These are phyloP conservation scores for Albizia julibrissin DNA, from an alignment of 306 rosid species.

Conservation along the genomic window DNA sequence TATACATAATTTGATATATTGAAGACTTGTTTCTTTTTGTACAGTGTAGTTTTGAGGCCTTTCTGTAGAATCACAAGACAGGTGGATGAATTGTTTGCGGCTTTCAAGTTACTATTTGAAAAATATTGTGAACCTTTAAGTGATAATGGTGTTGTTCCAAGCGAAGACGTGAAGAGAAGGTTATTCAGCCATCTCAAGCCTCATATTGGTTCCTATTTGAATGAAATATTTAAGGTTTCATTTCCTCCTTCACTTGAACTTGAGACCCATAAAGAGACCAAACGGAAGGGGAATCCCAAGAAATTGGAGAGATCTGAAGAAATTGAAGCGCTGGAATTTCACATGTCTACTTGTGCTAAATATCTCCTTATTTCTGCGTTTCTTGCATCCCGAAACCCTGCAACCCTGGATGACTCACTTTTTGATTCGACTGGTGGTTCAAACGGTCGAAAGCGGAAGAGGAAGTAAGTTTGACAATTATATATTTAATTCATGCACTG, in stretches of 20 bases:
- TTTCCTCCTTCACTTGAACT: slow-evolving; percentile 49
- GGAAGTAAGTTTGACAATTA: slow-evolving; percentile 61
- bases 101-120: slow-evolving; percentile 62
- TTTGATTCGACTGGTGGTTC: slow-evolving; percentile 89
- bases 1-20: slow-evolving; percentile 24
- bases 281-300: slow-evolving; percentile 48
- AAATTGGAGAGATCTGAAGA: slow-evolving; percentile 50
- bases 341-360: slow-evolving; percentile 86
- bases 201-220: slow-evolving; percentile 66
- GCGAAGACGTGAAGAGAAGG: slow-evolving; percentile 62
- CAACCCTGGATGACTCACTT: slow-evolving; percentile 92
- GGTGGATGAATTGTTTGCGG: slow-evolving; percentile 64
- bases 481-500: background rate
- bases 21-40: slow-evolving; percentile 32
- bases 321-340: slow-evolving; percentile 65
- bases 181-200: slow-evolving; percentile 61
- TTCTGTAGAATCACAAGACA: slow-evolving; percentile 76
- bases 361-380: slow-evolving; percentile 94
- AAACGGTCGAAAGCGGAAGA: slow-evolving; percentile 70
- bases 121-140: slow-evolving; percentile 69
- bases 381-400: slow-evolving; percentile 97
- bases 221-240: slow-evolving; percentile 73
- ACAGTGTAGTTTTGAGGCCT: slow-evolving; percentile 69
- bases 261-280: slow-evolving; percentile 50
- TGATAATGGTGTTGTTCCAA: slow-evolving; percentile 58